Conservation (phyloP, 108 stramenopile genomes). For the Cylindrotheca closterium region DNA sequence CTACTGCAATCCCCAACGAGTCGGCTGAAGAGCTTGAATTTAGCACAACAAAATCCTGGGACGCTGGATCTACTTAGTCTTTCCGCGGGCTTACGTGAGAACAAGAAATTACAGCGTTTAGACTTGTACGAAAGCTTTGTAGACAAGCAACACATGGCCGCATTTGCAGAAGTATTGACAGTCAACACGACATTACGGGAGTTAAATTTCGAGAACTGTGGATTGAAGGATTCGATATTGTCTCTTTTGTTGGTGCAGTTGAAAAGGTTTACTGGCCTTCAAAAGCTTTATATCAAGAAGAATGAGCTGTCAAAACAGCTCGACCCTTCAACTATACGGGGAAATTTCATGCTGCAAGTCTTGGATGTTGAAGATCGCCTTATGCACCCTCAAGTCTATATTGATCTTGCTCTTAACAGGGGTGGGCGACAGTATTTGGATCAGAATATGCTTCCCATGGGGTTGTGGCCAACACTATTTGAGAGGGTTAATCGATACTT, state of each 20-base stretch:
- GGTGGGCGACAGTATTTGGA: conserved; percentile 6
- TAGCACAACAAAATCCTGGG: conserved; percentile 21
- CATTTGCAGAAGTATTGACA: conserved; percentile 2
- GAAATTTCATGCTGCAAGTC: conserved; percentile 8
- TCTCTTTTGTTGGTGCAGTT: not conserved
- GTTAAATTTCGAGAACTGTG: conserved; percentile 14
- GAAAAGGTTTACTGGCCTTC: not conserved
- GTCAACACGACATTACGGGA: conserved; percentile 9
- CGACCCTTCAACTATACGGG: not conserved
- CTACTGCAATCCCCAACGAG: conserved; percentile 1
- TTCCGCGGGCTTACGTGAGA: not conserved
- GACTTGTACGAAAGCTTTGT: conserved; percentile 11
- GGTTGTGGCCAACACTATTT: conserved; percentile 14
- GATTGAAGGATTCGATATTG: not conserved
- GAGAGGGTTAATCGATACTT: conserved; percentile 3
- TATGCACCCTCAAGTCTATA: not conserved
- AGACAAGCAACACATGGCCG: not conserved
- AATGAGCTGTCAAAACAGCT: conserved; percentile 6
- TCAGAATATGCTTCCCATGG: not conserved
- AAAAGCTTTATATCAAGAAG: not conserved
- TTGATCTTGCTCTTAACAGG: conserved; percentile 6
- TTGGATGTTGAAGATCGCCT: conserved; percentile 8
- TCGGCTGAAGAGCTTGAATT: conserved; percentile 6
- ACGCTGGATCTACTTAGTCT: conserved; percentile 1
- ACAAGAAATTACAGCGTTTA: conserved; percentile 2